phyloP scores from a whole-genome alignment of 371 early-diverging fungal species.

The Rozella allomycis region DNA sequence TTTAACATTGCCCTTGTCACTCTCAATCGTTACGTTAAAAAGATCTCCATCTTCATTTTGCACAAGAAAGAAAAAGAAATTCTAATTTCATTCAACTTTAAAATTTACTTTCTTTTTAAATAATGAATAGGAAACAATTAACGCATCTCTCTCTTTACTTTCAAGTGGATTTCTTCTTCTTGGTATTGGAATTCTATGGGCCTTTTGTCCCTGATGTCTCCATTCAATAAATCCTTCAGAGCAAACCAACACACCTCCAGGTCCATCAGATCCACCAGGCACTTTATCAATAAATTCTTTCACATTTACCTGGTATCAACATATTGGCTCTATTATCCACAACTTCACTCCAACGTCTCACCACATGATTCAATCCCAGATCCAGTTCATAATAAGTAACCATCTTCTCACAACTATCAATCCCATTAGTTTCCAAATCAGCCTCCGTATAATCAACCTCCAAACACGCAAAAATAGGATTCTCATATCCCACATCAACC shows the following conservation, averaged over 20 bases:
- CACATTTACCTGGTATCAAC: slow-evolving; percentile 61
- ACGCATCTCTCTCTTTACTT: slow-evolving; percentile 32
- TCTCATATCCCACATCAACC: slow-evolving; percentile 92
- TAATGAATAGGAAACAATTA: slow-evolving; percentile 54
- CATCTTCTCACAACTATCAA: slow-evolving; percentile 12
- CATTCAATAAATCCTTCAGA: slow-evolving; percentile 70
- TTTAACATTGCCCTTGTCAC: slow-evolving; percentile 18
- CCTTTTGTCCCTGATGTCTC: slow-evolving; percentile 44
- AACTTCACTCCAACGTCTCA: slow-evolving; percentile 69
- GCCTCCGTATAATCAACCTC: slow-evolving; percentile 71
- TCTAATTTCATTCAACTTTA: slow-evolving; percentile 53
- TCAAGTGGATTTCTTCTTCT: slow-evolving; percentile 40
- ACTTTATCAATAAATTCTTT: too few species aligned
- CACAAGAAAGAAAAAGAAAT: slow-evolving; percentile 63
- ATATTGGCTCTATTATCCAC: slow-evolving; percentile 53
- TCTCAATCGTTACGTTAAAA: slow-evolving; percentile 76
- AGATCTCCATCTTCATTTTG: slow-evolving; percentile 88
- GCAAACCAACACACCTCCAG: slow-evolving; percentile 88
- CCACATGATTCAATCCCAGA: slow-evolving; percentile 91
- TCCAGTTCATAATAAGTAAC: slow-evolving; percentile 91
- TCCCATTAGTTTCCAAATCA: slow-evolving; percentile 53
- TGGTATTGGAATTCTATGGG: slow-evolving; percentile 57
- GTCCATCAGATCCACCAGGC: slow-evolving; percentile 74
- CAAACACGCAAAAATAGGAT: slow-evolving; percentile 84
- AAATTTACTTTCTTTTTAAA: too few species aligned